These are phyloP conservation scores for Aspergillus glaucus DNA, from an alignment of 2,329 filamentous ascomycete species.

Conservation along the genomic window DNA sequence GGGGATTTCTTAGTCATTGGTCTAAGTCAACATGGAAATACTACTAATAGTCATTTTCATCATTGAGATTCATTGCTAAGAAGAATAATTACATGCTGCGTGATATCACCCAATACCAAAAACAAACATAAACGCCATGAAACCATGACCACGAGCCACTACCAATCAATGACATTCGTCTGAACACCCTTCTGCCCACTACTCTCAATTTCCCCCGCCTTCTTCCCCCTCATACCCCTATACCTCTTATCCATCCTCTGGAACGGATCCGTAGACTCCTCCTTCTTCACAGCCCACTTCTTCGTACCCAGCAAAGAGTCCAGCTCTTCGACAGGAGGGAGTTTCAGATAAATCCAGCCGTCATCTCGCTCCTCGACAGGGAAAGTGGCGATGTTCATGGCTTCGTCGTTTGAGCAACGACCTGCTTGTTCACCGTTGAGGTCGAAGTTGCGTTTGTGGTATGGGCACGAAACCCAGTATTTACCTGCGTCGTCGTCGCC, in stretches of 20 bases:
- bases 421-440: constrained; percentile 61
- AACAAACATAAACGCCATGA: not conserved
- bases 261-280: constrained; percentile 55
- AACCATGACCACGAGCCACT: constrained; percentile 2
- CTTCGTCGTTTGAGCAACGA: constrained; percentile 66
- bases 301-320: constrained; percentile 71
- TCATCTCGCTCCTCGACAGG: constrained; percentile 67
- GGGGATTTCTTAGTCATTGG: no score
- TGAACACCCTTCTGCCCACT: constrained; percentile 10
- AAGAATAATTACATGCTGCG: no score
- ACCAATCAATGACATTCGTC: constrained; percentile 31
- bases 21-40: no score
- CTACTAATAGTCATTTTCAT: no score
- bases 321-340: constrained; percentile 74
- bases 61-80: no score
- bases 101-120: not conserved
- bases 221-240: constrained; percentile 50
- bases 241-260: constrained; percentile 52
- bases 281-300: constrained; percentile 71
- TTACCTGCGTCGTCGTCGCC: constrained; percentile 56
- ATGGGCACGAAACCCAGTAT: constrained; percentile 81
- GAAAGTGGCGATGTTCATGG: constrained; percentile 77
- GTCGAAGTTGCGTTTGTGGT: constrained; percentile 86
- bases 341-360: constrained; percentile 70
- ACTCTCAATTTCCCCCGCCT: constrained; percentile 26